Conservation (phyloP, 805 yeast genomes). For the Metschnikowia cerradonensis region DNA sequence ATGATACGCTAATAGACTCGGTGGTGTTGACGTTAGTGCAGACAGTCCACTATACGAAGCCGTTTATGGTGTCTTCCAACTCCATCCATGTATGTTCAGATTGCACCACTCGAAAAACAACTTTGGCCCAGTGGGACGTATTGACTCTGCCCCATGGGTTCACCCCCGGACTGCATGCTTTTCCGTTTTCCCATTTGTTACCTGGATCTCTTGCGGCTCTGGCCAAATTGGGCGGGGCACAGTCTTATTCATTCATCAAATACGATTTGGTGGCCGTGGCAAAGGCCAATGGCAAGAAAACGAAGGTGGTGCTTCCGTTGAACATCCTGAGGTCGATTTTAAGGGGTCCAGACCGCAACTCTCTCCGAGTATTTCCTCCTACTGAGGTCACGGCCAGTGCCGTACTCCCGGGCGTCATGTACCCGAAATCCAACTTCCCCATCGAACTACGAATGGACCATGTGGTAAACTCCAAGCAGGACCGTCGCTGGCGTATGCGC, state of each 20-base stretch:
- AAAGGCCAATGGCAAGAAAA: slow-evolving; percentile 23
- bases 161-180: slow-evolving; percentile 69
- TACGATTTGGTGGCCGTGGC: slow-evolving; percentile 74
- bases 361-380: slow-evolving; percentile 91
- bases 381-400: slow-evolving; percentile 87
- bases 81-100: slow-evolving; percentile 50
- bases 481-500: slow-evolving; percentile 86
- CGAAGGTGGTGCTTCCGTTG: slow-evolving; percentile 54
- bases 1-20: slow-evolving; percentile 32
- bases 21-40: slow-evolving; percentile 73
- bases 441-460: slow-evolving; percentile 80
- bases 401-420: slow-evolving; percentile 80
- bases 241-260: slow-evolving; percentile 48
- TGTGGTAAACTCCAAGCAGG: slow-evolving; percentile 46
- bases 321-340: slow-evolving; percentile 72
- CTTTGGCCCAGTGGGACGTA: slow-evolving; percentile 86
- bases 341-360: slow-evolving; percentile 79
- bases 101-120: slow-evolving; percentile 53
- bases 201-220: slow-evolving; percentile 90
- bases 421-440: slow-evolving; percentile 83
- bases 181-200: slow-evolving; percentile 84
- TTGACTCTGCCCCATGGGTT: slow-evolving; percentile 56
- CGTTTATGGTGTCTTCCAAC: slow-evolving; percentile 55
- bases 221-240: slow-evolving; percentile 53
- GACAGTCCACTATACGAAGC: slow-evolving; percentile 59